A percentile compares a stretch with the other conserved stretches of the same genome.
phyloP scores from a whole-genome alignment of 768 basidiomycete species.

The Hypholoma fasciculare region DNA sequence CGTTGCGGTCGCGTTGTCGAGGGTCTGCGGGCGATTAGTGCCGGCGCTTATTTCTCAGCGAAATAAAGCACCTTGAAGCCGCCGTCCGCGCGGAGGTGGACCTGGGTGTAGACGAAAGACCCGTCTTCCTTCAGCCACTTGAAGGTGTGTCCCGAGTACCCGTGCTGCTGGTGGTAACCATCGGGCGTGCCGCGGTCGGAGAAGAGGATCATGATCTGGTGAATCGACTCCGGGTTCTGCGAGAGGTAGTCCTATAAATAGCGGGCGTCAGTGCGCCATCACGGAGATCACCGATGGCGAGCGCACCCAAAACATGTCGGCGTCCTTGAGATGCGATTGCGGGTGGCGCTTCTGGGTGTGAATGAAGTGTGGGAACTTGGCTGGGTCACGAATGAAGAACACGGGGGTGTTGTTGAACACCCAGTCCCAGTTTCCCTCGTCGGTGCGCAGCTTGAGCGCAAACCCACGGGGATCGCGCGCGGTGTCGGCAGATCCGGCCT shows the following conservation, averaged over 20 bases:
- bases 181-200: slow-evolving; percentile 95
- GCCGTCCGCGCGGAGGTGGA: slow-evolving; percentile 76
- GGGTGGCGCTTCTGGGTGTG: slow-evolving; percentile 94
- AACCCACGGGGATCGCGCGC: slow-evolving; percentile 95
- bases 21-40: slow-evolving; percentile 38
- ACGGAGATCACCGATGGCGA: too few relatives aligned
- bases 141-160: slow-evolving; percentile 92
- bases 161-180: slow-evolving; percentile 86
- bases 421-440: slow-evolving; percentile 91
- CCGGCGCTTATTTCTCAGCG: too few relatives aligned
- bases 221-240: slow-evolving; percentile 87
- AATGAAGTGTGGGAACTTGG: slow-evolving; percentile 93
- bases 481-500: slow-evolving; percentile 86
- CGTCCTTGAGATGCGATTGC: slow-evolving; percentile 87
- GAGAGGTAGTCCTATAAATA: slow-evolving; percentile 75
- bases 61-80: slow-evolving; percentile 68
- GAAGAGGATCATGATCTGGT: slow-evolving; percentile 88
- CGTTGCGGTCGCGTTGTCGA: slow-evolving; percentile 65
- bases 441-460: slow-evolving; percentile 84
- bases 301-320: slow-evolving; percentile 81
- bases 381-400: slow-evolving; percentile 86
- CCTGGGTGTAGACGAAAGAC: slow-evolving; percentile 82
- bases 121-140: slow-evolving; percentile 87
- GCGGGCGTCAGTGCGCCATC: not conserved
- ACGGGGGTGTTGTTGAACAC: slow-evolving; percentile 93